Evolutionary conservation across 805 yeast species (phyloP), one percentile per base, ranked within the genome.

Genomic region (Spencermartinsiella europaea): DNA sequence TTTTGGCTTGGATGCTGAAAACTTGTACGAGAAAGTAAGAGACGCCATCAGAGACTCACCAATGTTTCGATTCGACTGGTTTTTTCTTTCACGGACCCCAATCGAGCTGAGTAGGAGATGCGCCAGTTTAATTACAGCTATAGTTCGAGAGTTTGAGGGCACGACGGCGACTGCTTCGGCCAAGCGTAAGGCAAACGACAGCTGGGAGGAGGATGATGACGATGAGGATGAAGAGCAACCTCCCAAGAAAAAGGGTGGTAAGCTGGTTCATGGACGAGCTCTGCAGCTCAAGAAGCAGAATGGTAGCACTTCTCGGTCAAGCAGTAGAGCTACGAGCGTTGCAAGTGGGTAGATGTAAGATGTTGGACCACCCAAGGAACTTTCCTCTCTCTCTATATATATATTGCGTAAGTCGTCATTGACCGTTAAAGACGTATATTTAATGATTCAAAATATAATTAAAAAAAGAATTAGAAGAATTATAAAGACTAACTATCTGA

Each of bases 11-110:
- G 96, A 87, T 55, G 72, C 82, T 20, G 81, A 80, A 12, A 88
- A 85, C 58, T 69, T 91, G 14, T 85, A 82, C 60, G 99, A 91
- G 48, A 65, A 77, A 51, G 81, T 91, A 40, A 75, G 88, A 45
- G 86, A 83, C 49, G 81, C 83, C 22, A 81, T 91, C 35, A 72
- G 86, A 47, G 76, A 76, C 36, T 80, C 85, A 10, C 85, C 91
- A 3, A 67, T 87, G 60, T 89, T 91, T 68, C 78, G 88, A 54
- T 83, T 87, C 60, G 96, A 93, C 65, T 89, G 85, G 72, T 89
- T 85, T 67, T 76, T 93, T 59, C 84, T 85, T 54, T 81, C 89
- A 45, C 75, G 96, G 57, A 80, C 85, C 3, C 74, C 87, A 0
- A 70, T 77, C 2, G 99, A 93, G 65, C 68, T 93, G 34, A 75